Percentiles rank a stretch among this genome's conserved stretches.
Conservation (phyloP, 352 stramenopile genomes). For the Globisporangium viniferum region DNA sequence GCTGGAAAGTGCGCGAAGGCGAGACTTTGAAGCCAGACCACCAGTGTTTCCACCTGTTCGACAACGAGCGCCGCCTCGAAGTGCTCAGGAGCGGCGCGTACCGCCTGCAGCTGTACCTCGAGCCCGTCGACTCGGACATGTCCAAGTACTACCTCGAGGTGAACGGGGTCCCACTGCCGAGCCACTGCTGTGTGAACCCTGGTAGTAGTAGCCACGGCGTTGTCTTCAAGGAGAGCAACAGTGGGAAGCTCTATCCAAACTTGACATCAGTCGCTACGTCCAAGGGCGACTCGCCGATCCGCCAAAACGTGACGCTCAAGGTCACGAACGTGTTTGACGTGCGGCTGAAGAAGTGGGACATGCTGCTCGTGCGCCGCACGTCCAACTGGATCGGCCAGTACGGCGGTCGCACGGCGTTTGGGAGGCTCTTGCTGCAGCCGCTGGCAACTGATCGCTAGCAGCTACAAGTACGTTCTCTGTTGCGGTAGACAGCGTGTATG, state of each 20-base stretch:
- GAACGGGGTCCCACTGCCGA: neutral
- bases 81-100: slow-evolving; percentile 11
- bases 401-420: slow-evolving; percentile 5
- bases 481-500: too few species aligned
- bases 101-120: slow-evolving; percentile 11
- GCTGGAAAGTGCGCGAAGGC: neutral
- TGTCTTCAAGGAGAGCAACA: neutral
- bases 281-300: neutral
- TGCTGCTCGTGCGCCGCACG: slow-evolving; percentile 8
- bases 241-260: neutral
- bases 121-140: neutral
- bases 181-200: neutral
- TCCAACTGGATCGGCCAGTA: slow-evolving; percentile 8
- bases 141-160: slow-evolving; percentile 14
- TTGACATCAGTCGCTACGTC: neutral
- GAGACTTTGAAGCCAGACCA: neutral
- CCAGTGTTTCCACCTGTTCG: neutral
- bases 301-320: neutral
- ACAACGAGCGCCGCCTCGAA: slow-evolving; percentile 5
- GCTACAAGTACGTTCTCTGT: too few species aligned
- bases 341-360: slow-evolving; percentile 13
- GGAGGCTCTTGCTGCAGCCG: slow-evolving; percentile 3
- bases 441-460: neutral
- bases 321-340: slow-evolving; percentile 4
- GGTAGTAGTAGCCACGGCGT: neutral